A percentile compares a stretch with the other conserved stretches of the same genome.
Conservation (phyloP, 371 early-diverging fungal species). For the Mortierella sp. region DNA sequence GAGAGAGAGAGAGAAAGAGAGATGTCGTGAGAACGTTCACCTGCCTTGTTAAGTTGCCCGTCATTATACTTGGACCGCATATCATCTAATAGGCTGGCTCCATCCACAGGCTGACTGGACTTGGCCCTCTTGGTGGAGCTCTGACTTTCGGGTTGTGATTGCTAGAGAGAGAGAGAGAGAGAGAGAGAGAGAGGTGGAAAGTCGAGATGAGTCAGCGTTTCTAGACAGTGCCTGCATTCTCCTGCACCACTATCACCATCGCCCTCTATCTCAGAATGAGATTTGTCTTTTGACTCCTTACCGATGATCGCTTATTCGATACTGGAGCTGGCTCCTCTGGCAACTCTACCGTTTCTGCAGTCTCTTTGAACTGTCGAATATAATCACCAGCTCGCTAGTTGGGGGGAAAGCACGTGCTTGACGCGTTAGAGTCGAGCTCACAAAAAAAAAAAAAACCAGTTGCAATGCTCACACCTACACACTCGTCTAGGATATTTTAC, state of each 20-base stretch:
- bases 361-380: slow-evolving; percentile 32
- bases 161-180: too few relatives aligned
- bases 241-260: too few relatives aligned
- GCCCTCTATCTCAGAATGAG: too few relatives aligned
- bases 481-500: too few relatives aligned
- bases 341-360: slow-evolving; percentile 15
- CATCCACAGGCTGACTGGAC: slow-evolving; percentile 15
- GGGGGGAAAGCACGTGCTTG: too few relatives aligned
- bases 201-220: too few relatives aligned
- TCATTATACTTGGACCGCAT: slow-evolving; percentile 36
- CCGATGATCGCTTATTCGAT: neutral
- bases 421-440: neutral
- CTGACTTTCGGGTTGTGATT: slow-evolving; percentile 14
- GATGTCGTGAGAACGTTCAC: slow-evolving; percentile 16
- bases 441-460: neutral
- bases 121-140: slow-evolving; percentile 24
- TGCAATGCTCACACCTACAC: too few relatives aligned
- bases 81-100: slow-evolving; percentile 12
- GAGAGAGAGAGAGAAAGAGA: too few relatives aligned
- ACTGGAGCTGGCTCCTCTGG: slow-evolving; percentile 4
- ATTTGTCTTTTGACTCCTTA: too few relatives aligned
- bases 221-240: too few relatives aligned
- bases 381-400: slow-evolving; percentile 38
- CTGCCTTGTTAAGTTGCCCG: slow-evolving; percentile 37
- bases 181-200: too few relatives aligned